Evolutionary conservation across 306 rosid species (phyloP), one percentile per base, ranked within the genome.

Genomic region (Sicyos baderoa): DNA sequence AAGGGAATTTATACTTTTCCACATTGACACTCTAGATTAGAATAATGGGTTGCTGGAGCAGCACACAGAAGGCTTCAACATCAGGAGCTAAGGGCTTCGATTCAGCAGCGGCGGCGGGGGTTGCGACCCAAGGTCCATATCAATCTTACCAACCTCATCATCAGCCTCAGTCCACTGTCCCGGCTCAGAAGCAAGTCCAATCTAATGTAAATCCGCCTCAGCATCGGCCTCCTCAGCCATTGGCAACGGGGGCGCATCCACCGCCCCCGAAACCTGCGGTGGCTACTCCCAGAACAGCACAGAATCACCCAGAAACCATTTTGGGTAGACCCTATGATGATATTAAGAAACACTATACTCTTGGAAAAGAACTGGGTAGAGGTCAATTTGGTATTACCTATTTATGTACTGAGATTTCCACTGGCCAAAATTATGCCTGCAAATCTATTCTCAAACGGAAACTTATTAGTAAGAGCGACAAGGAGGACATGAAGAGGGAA

Each of bases 361-460:
- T 91, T 18, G 92, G 97, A 1, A 89, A 84, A 52, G 97, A 91
- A 74, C 68, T 91, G 68, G 97, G 96, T 9, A 77, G 97, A 54
- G 97, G 97, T 6, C 97, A 91, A 75, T 91, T 85, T 70, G 97
- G 97, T 51, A 82, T 91, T 25, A 91, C 95, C 3, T 89, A 89
- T 84, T 57, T 87, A 18, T 91, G 97, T 57, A 86, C 90, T 0
- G 90, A 91, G 82, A 89, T 76, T 49, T 79, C 85, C 1, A 86
- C 86, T 15, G 95, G 89, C 1, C 14, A n/a, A 2, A 68, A 68
- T 4, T 88, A 80, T 15, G 97, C 97, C 14, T 91, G 97, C 78
- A 91, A 91, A 70, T 91, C 97, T 2, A 87, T 91, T 18, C 47
- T 91, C 65, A 91, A 91, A 88, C 71, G 97, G 68, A 91, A 89